A percentile compares a stretch with the other conserved stretches of the same genome.
These are phyloP conservation scores for Haberlea rhodopensis DNA, from an alignment of 257 asterid species.

Conservation along the genomic window DNA sequence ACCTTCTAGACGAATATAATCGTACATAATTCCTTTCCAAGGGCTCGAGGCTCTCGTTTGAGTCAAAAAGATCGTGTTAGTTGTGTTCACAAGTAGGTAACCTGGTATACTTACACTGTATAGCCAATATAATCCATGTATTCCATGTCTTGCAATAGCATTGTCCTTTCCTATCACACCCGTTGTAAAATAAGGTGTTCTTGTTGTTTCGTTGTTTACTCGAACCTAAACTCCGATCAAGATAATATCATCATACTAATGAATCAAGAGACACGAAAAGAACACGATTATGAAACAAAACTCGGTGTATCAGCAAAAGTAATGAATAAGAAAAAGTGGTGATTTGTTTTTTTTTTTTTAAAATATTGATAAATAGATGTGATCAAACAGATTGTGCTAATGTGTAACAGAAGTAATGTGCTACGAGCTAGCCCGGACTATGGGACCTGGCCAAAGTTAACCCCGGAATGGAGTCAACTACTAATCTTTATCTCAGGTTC, in stretches of 20 bases:
- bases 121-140: conserved; percentile 67
- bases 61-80: conserved; percentile 47
- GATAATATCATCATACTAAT: background rate
- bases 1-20: conserved; percentile 75
- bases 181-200: conserved; percentile 44
- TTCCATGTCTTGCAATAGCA: conserved; percentile 83
- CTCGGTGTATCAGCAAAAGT: no score
- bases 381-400: no score
- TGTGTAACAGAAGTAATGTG: no score
- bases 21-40: conserved; percentile 74
- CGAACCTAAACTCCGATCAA: conserved; percentile 37
- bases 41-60: conserved; percentile 49
- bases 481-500: no score
- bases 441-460: no score
- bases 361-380: no score
- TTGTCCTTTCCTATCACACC: conserved; percentile 72
- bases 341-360: no score
- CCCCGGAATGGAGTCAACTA: no score
- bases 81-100: conserved; percentile 31
- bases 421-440: no score
- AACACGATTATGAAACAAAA: no score
- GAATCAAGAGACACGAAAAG: background rate
- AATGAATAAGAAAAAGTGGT: no score
- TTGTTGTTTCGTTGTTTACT: conserved; percentile 34
- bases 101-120: conserved; percentile 43